These are phyloP conservation scores for Xylaria sp. DNA, from an alignment of 2,329 filamentous ascomycete species.

Conservation along the genomic window DNA sequence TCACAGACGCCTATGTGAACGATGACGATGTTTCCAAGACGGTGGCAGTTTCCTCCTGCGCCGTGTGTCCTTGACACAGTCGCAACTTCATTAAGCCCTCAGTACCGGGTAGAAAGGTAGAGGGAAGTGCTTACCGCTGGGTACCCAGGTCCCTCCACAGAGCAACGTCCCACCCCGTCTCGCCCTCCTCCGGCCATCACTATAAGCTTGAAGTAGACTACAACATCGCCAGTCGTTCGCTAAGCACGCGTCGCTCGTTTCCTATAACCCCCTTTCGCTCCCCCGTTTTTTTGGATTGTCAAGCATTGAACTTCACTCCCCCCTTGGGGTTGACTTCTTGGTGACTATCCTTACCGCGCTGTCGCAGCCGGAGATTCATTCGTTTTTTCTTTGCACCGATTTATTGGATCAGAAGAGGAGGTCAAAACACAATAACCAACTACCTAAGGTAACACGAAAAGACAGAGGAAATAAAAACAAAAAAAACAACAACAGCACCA, in stretches of 20 bases:
- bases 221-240: constrained; percentile 36
- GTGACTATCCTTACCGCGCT: constrained; percentile 46
- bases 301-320: constrained; percentile 44
- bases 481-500: constrained; percentile 4
- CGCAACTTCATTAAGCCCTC: not conserved
- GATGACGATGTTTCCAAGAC: not conserved
- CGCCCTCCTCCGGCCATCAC: not conserved
- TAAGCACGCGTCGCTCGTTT: constrained; percentile 28
- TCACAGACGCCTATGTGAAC: too few species aligned
- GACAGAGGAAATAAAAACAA: constrained; percentile 2
- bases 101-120: not conserved
- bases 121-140: not conserved
- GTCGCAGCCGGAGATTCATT: constrained; percentile 41
- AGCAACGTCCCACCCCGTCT: constrained; percentile 6
- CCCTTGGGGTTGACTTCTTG: constrained; percentile 44
- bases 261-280: constrained; percentile 23
- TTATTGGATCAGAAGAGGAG: constrained; percentile 45
- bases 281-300: constrained; percentile 62
- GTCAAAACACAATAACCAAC: constrained; percentile 32
- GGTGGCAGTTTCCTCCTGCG: constrained; percentile 3
- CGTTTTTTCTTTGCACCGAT: constrained; percentile 43
- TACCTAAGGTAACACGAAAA: constrained; percentile 8
- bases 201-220: constrained; percentile 29
- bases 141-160: not conserved
- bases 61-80: not conserved